Evolutionary conservation across 2,329 filamentous ascomycete species (phyloP).

Genomic region (Beauveria sp.): DNA sequence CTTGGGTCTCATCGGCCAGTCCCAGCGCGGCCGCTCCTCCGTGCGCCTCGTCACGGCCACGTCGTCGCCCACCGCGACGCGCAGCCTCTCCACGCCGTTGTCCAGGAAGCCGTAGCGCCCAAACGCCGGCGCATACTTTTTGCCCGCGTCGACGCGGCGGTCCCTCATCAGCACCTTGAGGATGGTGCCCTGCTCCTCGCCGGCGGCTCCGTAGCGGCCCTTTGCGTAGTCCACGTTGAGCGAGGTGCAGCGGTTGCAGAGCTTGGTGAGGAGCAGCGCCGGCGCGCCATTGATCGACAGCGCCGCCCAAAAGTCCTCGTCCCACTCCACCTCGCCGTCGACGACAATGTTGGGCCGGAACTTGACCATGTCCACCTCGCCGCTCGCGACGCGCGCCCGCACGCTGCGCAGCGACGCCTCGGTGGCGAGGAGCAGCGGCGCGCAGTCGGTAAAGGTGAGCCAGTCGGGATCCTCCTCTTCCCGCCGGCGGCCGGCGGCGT

Average conservation of each 20-base stretch:
- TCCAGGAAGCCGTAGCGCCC: conserved; percentile 62
- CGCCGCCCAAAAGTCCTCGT: conserved; percentile 67
- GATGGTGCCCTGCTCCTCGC: conserved; percentile 42
- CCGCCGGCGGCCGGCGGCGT: not conserved
- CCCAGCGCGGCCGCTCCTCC: conserved; percentile 44
- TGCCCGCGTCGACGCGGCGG: conserved; percentile 61
- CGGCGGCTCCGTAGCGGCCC: conserved; percentile 48
- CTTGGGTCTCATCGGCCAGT: conserved; percentile 33
- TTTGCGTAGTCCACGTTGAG: conserved; percentile 66
- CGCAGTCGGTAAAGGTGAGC: conserved; percentile 67
- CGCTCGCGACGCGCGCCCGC: conserved; percentile 43
- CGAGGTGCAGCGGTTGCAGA: conserved; percentile 61
- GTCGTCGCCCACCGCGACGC: conserved; percentile 47
- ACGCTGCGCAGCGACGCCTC: conserved; percentile 63
- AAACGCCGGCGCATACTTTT: conserved; percentile 63
- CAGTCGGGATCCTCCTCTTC: conserved; percentile 29
- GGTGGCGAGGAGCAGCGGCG: conserved; percentile 66
- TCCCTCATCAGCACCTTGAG: conserved; percentile 65
- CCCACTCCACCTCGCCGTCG: conserved; percentile 49
- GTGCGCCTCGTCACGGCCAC: conserved; percentile 44
- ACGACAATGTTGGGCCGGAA: conserved; percentile 70
- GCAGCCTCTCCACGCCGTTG: conserved; percentile 17
- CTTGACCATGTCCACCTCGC: conserved; percentile 54
- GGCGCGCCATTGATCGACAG: conserved; percentile 34
- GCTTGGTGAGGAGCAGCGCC: conserved; percentile 54